A percentile compares a stretch with the other conserved stretches of the same genome.
phyloP scores from a whole-genome alignment of 257 asterid genomes.

The Petunia secreta region DNA sequence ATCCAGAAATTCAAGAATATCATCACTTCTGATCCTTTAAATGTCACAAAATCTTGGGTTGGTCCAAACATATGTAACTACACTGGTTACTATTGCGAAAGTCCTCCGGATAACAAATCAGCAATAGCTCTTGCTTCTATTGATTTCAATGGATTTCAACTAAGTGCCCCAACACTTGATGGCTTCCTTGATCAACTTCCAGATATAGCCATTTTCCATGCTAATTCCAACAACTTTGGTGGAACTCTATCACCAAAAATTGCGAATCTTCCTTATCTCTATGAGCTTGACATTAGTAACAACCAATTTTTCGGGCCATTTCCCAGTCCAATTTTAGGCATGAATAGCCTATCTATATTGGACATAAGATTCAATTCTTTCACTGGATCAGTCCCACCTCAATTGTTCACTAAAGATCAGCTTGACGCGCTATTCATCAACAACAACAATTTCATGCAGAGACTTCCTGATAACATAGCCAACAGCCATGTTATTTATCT shows the following conservation, averaged over 20 bases:
- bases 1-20: slow-evolving; percentile 64
- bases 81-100: slow-evolving; percentile 69
- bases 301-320: slow-evolving; percentile 67
- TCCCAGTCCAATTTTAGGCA: slow-evolving; percentile 51
- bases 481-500: slow-evolving; percentile 42
- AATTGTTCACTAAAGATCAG: slow-evolving; percentile 47
- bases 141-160: slow-evolving; percentile 77
- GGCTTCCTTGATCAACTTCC: slow-evolving; percentile 78
- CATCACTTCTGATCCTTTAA: slow-evolving; percentile 67
- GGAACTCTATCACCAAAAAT: slow-evolving; percentile 53
- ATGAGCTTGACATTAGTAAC: slow-evolving; percentile 83
- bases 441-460: slow-evolving; percentile 60
- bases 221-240: slow-evolving; percentile 67
- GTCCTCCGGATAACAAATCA: slow-evolving; percentile 74
- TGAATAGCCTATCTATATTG: slow-evolving; percentile 53
- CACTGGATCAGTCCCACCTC: slow-evolving; percentile 65
- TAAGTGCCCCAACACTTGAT: slow-evolving; percentile 57
- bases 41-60: slow-evolving; percentile 63
- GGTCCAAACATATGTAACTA: slow-evolving; percentile 69
- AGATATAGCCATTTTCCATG: slow-evolving; percentile 81
- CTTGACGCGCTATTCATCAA: slow-evolving; percentile 66
- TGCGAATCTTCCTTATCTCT: slow-evolving; percentile 56
- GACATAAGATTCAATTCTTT: slow-evolving; percentile 73
- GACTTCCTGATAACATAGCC: slow-evolving; percentile 49
- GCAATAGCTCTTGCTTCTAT: slow-evolving; percentile 75